Percentiles rank a stretch among this genome's conserved stretches.
Conservation (phyloP, 257 asterid species). For the Solanum pinnatisectum region DNA sequence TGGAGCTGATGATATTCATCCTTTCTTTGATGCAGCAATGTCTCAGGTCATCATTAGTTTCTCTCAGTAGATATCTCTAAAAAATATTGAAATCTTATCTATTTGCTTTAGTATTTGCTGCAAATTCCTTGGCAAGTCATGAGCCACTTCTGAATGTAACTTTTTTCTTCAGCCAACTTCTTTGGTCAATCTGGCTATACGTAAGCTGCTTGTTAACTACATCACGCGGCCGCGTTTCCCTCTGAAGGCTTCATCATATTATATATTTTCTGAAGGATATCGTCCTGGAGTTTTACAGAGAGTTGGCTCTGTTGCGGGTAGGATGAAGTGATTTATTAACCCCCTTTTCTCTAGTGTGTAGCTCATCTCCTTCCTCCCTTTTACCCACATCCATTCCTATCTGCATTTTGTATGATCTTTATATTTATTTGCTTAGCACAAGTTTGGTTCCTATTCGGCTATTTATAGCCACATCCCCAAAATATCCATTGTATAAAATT, state of each 20-base stretch:
- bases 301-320: conserved; percentile 98
- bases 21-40: conserved; percentile 87
- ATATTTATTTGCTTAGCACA: background rate
- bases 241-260: conserved; percentile 36
- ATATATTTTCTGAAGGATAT: conserved; percentile 54
- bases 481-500: background rate
- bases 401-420: background rate
- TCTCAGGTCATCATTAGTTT: conserved; percentile 43
- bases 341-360: background rate
- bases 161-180: conserved; percentile 53
- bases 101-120: background rate
- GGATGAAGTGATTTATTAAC: background rate
- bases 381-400: background rate
- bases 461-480: background rate
- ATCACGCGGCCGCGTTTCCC: conserved; percentile 48
- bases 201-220: conserved; percentile 69
- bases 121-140: background rate
- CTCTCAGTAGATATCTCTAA: background rate
- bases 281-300: conserved; percentile 74
- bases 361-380: background rate
- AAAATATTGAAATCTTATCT: background rate
- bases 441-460: background rate
- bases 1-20: conserved; percentile 75
- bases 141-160: background rate
- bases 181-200: conserved; percentile 54